Evolutionary conservation across 495 filamentous ascomycete species (phyloP).

Genomic region (Talaromyces liani): DNA sequence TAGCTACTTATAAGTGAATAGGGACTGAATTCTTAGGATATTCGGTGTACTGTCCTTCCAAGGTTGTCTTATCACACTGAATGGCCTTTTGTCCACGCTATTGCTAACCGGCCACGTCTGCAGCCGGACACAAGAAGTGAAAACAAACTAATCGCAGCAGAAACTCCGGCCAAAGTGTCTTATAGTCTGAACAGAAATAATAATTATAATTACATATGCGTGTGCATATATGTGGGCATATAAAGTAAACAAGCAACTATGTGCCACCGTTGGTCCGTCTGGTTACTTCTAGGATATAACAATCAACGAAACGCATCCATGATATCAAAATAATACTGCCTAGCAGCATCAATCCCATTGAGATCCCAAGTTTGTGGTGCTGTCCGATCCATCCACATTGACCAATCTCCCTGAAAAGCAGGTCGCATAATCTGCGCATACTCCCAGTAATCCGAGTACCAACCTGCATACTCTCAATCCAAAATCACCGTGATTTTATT

Average conservation of each 20-base stretch:
- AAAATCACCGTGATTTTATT: constrained; percentile 31
- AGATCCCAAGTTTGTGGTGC: constrained; percentile 34
- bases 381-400: constrained; percentile 32
- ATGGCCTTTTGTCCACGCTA: neutral
- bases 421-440: constrained; percentile 36
- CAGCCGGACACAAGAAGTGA: neutral
- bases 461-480: constrained; percentile 44
- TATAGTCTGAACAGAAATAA: neutral
- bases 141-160: neutral
- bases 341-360: constrained; percentile 30
- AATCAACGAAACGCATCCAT: neutral
- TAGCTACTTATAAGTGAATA: neutral
- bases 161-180: neutral
- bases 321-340: constrained; percentile 30
- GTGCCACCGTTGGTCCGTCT: neutral
- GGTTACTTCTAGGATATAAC: neutral
- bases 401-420: constrained; percentile 24
- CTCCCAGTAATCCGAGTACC: constrained; percentile 48
- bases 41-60: neutral
- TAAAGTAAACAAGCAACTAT: neutral
- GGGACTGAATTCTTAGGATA: neutral
- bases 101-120: neutral
- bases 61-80: neutral
- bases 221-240: neutral
- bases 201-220: neutral